Conservation (phyloP, 306 rosid species). For the Quercus wislizeni region DNA sequence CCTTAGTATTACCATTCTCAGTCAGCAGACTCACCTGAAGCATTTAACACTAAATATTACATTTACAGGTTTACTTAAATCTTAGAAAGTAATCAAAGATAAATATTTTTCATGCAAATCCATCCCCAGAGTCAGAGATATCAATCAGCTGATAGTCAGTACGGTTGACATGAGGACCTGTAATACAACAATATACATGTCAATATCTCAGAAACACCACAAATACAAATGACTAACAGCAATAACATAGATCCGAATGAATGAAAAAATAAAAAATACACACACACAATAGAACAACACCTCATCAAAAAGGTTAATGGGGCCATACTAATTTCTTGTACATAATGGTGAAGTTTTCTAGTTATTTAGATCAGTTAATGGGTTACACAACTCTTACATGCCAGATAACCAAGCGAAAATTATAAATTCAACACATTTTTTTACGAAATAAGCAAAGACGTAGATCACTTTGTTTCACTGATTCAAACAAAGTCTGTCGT, state of each 20-base stretch:
- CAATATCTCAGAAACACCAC: background rate
- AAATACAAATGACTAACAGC: background rate
- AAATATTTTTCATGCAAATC: slow-evolving; percentile 62
- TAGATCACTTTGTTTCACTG: too few species aligned
- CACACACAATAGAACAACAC: too few species aligned
- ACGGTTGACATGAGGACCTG: slow-evolving; percentile 98
- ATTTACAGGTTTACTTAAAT: background rate
- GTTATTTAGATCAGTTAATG: too few species aligned
- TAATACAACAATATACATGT: slow-evolving; percentile 1
- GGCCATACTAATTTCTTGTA: too few species aligned
- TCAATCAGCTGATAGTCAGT: slow-evolving; percentile 94
- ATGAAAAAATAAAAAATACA: background rate
- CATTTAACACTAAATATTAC: slow-evolving; percentile 7
- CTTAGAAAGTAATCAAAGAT: background rate
- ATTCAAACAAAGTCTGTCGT: too few species aligned
- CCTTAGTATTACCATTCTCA: slow-evolving; percentile 87
- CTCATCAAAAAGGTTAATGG: too few species aligned
- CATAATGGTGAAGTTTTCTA: too few species aligned
- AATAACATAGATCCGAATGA: background rate
- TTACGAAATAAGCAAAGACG: too few species aligned
- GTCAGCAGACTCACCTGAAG: slow-evolving; percentile 92
- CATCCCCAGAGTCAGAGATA: slow-evolving; percentile 97
- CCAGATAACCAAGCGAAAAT: too few species aligned
- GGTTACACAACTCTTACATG: too few species aligned
- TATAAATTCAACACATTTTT: too few species aligned